Conservation (phyloP, 2,329 filamentous ascomycete genomes). For the Aspergillus fijiensis region DNA sequence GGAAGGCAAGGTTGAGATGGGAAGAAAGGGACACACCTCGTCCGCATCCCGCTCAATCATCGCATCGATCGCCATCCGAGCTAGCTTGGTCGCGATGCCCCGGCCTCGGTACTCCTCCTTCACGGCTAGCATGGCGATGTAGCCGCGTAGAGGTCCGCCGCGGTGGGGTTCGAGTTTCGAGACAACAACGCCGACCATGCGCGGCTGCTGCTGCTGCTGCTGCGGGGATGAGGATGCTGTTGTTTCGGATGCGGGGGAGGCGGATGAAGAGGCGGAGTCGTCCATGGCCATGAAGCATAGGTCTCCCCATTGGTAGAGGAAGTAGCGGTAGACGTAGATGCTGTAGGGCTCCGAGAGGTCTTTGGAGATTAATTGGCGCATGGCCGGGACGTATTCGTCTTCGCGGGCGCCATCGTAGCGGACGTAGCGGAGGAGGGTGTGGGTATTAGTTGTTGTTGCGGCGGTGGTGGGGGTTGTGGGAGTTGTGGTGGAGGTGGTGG, state of each 20-base stretch:
- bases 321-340: constrained; percentile 98
- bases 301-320: constrained; percentile 95
- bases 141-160: constrained; percentile 82
- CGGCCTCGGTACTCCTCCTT: constrained; percentile 74
- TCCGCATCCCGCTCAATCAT: constrained; percentile 85
- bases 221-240: too few relatives aligned
- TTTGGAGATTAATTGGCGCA: constrained; percentile 89
- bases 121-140: constrained; percentile 98
- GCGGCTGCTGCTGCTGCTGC: neutral
- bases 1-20: neutral
- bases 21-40: constrained; percentile 54
- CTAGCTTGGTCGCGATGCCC: constrained; percentile 84
- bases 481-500: constrained; percentile 7
- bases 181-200: constrained; percentile 83
- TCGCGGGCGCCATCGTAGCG: constrained; percentile 62
- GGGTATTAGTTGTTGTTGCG: constrained; percentile 26
- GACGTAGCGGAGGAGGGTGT: constrained; percentile 54
- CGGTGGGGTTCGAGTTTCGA: constrained; percentile 92
- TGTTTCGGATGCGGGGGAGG: constrained; percentile 2
- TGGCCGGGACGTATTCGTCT: constrained; percentile 72
- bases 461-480: constrained; percentile 6
- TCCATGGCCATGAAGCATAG: constrained; percentile 81
- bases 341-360: constrained; percentile 98
- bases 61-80: constrained; percentile 85
- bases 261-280: constrained; percentile 35